These are phyloP conservation scores for Magnolia changhungtana DNA, from an alignment of 164 flowering plant genomes.

Conservation along the genomic window DNA sequence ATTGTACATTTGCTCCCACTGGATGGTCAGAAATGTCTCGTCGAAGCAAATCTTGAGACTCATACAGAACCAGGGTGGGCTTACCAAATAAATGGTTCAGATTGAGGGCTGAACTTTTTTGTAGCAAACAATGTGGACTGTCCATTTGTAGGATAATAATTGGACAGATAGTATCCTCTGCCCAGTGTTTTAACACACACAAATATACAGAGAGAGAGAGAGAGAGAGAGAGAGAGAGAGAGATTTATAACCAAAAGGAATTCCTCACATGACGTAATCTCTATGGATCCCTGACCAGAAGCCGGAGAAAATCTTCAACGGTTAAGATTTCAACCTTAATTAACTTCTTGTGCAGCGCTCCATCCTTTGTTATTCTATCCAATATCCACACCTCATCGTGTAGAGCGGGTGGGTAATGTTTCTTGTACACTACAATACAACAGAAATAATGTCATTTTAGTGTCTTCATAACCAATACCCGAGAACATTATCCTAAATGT, in stretches of 20 bases:
- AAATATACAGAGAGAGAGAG: no score
- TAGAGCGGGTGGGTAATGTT: constrained; percentile 61
- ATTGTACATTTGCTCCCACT: no score
- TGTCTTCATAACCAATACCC: not conserved
- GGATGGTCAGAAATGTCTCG: no score
- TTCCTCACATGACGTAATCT: constrained; percentile 43
- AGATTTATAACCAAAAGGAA: no score
- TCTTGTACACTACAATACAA: constrained; percentile 52
- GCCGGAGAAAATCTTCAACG: constrained; percentile 57
- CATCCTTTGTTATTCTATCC: constrained; percentile 63
- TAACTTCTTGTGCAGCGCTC: constrained; percentile 55
- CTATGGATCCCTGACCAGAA: constrained; percentile 50
- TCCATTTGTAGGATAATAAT: no score
- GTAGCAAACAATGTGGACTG: no score
- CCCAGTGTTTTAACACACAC: no score
- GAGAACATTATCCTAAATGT: not conserved
- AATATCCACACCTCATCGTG: constrained; percentile 69
- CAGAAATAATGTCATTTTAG: not conserved
- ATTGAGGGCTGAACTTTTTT: not conserved
- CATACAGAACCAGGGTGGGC: no score
- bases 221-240: no score
- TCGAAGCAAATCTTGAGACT: no score
- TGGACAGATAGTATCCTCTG: not conserved
- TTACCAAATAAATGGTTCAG: not conserved
- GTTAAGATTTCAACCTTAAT: constrained; percentile 38